Conservation (phyloP, 371 early-diverging fungal genomes). For the Sporodiniella umbellata region DNA sequence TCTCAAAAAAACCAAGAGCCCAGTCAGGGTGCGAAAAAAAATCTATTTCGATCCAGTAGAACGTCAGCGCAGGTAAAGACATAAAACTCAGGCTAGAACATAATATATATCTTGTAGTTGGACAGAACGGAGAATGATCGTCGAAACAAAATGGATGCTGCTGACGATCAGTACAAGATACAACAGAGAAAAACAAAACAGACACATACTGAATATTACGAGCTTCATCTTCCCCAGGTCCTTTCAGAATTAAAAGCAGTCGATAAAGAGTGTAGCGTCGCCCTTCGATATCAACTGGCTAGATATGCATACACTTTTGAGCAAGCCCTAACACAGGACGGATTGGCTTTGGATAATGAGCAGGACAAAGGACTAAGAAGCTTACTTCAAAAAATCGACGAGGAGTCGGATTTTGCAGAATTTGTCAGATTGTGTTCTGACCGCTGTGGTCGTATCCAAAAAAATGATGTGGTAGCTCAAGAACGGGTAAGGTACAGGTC, state of each 20-base stretch:
- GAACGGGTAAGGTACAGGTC: neutral
- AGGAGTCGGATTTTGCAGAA: constrained; percentile 42
- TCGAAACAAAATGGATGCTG: constrained; percentile 23
- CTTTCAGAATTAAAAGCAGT: constrained; percentile 62
- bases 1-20: constrained; percentile 63
- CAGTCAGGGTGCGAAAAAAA: constrained; percentile 45
- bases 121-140: constrained; percentile 48
- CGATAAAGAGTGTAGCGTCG: constrained; percentile 69
- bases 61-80: constrained; percentile 54
- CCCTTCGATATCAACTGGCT: constrained; percentile 66
- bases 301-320: constrained; percentile 63
- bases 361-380: constrained; percentile 45
- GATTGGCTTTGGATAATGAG: constrained; percentile 18
- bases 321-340: constrained; percentile 28
- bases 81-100: too few relatives aligned
- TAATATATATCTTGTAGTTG: constrained; percentile 33
- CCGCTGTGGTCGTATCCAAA: constrained; percentile 21
- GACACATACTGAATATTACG: constrained; percentile 63
- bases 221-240: constrained; percentile 46
- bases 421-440: constrained; percentile 22
- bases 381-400: constrained; percentile 59
- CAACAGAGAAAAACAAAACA: constrained; percentile 66
- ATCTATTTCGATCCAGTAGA: constrained; percentile 51
- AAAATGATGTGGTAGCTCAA: constrained; percentile 9
- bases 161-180: constrained; percentile 70